These are phyloP conservation scores for Anisodus acutangulus DNA, from an alignment of 257 asterid species.

Conservation along the genomic window DNA sequence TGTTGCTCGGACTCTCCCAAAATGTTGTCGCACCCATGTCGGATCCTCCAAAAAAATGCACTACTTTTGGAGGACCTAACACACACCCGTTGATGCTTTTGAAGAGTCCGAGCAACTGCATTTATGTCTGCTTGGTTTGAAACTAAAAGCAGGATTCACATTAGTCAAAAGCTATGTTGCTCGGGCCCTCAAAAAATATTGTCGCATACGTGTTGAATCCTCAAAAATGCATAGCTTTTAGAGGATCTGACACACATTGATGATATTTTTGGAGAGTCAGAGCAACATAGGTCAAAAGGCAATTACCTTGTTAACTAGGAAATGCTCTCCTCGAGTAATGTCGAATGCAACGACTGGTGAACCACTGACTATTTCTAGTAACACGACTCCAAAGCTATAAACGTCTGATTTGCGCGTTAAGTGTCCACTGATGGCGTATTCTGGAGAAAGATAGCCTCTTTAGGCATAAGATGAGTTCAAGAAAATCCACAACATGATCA, in stretches of 20 bases:
- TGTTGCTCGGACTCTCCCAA: too few relatives aligned
- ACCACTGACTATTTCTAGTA: conserved; percentile 70
- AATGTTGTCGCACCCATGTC: too few relatives aligned
- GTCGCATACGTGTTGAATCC: too few relatives aligned
- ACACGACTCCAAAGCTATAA: conserved; percentile 79
- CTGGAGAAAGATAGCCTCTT: conserved; percentile 88
- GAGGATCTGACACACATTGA: too few relatives aligned
- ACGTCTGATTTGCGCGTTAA: conserved; percentile 79
- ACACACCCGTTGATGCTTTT: too few relatives aligned
- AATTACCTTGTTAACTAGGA: conserved; percentile 71
- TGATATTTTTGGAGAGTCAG: too few relatives aligned
- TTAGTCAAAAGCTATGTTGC: not conserved
- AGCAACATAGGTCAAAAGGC: too few relatives aligned
- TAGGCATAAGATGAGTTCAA: conserved; percentile 20
- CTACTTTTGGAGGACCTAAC: too few relatives aligned
- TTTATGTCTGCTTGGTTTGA: not conserved
- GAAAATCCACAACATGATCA: conserved; percentile 29
- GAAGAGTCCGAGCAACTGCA: too few relatives aligned
- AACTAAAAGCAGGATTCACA: not conserved
- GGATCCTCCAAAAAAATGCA: too few relatives aligned
- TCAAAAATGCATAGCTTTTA: too few relatives aligned
- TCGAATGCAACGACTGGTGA: conserved; percentile 61
- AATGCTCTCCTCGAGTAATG: conserved; percentile 67
- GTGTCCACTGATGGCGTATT: conserved; percentile 79
- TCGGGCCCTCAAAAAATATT: too few relatives aligned